These are phyloP conservation scores for Metarhizium anisopliae DNA, from an alignment of 2,329 filamentous ascomycete genomes.

Conservation along the genomic window DNA sequence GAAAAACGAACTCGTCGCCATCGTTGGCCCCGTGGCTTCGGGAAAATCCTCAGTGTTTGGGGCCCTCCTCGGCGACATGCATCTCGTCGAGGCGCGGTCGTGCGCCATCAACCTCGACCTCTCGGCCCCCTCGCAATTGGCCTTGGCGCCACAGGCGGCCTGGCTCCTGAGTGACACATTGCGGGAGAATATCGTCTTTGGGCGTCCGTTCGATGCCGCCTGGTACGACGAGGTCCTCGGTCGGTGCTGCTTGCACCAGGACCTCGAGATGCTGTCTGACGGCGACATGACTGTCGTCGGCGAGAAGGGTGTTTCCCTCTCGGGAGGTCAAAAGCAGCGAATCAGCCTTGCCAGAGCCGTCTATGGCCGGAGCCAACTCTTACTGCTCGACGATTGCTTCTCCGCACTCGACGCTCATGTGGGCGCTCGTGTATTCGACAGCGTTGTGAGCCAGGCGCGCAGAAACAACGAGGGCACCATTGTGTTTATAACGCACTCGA, in stretches of 20 bases:
- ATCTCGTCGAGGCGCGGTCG: conserved; percentile 9
- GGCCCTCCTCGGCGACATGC: conserved; percentile 15
- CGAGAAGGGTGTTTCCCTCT: conserved; percentile 84
- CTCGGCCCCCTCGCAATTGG: not conserved
- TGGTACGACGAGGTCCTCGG: conserved; percentile 59
- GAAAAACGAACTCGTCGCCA: conserved; percentile 3
- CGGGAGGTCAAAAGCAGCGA: conserved; percentile 84
- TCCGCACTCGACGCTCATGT: conserved; percentile 44
- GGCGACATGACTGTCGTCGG: conserved; percentile 83
- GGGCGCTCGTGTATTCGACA: conserved; percentile 10
- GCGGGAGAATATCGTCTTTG: conserved; percentile 55
- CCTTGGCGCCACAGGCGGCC: conserved; percentile 19
- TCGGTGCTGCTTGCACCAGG: conserved; percentile 54
- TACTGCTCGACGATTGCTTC: conserved; percentile 80
- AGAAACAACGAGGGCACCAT: conserved; percentile 10
- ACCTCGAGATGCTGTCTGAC: conserved; percentile 73
- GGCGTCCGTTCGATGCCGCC: conserved; percentile 36
- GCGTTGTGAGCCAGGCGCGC: conserved; percentile 10
- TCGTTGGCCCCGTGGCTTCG: conserved; percentile 13
- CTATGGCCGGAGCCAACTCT: conserved; percentile 74
- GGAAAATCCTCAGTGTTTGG: conserved; percentile 16
- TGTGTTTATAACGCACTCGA: conserved; percentile 35
- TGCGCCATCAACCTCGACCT: conserved; percentile 10
- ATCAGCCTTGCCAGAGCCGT: conserved; percentile 85
- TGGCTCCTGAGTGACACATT: conserved; percentile 14